These are phyloP conservation scores for Tolypocladium endophyticum DNA, from an alignment of 2,329 filamentous ascomycete genomes.

Conservation along the genomic window DNA sequence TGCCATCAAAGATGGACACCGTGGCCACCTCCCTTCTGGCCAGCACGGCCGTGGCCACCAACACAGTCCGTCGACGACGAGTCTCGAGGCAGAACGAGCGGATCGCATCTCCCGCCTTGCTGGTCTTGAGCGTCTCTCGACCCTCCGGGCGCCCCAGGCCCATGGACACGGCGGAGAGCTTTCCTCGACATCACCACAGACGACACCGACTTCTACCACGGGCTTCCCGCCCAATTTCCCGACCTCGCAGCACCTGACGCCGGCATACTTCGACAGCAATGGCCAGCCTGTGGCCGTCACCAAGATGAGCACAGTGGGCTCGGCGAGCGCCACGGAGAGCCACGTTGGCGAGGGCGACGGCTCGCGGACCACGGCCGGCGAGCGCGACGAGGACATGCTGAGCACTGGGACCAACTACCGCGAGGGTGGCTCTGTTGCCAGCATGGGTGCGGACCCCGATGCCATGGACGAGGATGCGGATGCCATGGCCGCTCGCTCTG, in stretches of 20 bases:
- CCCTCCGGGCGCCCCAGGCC: slow-evolving; percentile 44
- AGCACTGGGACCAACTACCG: slow-evolving; percentile 55
- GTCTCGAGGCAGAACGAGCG: slow-evolving; percentile 81
- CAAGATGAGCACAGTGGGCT: slow-evolving; percentile 84
- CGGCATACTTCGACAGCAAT: slow-evolving; percentile 73
- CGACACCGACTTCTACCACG: slow-evolving; percentile 36
- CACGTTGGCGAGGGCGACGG: slow-evolving; percentile 47
- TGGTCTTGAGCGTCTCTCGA: slow-evolving; percentile 78
- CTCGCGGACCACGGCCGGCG: slow-evolving; percentile 40
- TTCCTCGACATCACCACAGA: slow-evolving; percentile 36
- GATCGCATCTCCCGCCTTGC: slow-evolving; percentile 92
- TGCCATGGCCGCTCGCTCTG: slow-evolving; percentile 32
- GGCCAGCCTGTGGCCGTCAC: slow-evolving; percentile 57
- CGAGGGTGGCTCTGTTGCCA: slow-evolving; percentile 49
- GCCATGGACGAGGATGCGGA: slow-evolving; percentile 46
- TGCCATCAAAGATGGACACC: slow-evolving; percentile 92
- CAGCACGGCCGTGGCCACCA: slow-evolving; percentile 45
- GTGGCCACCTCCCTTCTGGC: slow-evolving; percentile 56
- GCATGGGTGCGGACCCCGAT: slow-evolving; percentile 31
- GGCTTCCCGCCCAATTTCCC: slow-evolving; percentile 31
- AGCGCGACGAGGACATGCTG: slow-evolving; percentile 55
- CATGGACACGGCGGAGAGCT: slow-evolving; percentile 16
- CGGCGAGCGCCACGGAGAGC: slow-evolving; percentile 77
- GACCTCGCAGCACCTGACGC: slow-evolving; percentile 32
- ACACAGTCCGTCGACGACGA: slow-evolving; percentile 52